These are phyloP conservation scores for Russula lepida DNA, from an alignment of 768 basidiomycete genomes.

Conservation along the genomic window DNA sequence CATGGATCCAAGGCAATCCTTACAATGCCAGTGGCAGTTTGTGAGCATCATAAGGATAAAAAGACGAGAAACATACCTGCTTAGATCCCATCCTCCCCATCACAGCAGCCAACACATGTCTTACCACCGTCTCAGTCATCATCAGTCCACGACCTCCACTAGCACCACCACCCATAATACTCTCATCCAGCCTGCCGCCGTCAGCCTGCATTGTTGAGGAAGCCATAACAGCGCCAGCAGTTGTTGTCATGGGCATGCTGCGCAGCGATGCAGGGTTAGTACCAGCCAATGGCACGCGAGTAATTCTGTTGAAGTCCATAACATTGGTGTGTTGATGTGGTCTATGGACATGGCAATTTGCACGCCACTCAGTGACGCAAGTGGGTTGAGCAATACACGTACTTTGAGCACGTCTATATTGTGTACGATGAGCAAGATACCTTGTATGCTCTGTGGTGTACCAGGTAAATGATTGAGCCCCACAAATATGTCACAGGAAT, in stretches of 20 bases:
- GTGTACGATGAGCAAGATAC: conserved; percentile 74
- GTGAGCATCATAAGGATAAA: too few relatives aligned
- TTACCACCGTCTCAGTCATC: conserved; percentile 69
- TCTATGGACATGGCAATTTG: conserved; percentile 83
- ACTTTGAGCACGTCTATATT: conserved; percentile 75
- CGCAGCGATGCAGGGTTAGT: conserved; percentile 56
- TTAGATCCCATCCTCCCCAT: too few relatives aligned
- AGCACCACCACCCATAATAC: too few relatives aligned
- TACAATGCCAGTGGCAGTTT: too few relatives aligned
- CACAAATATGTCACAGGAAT: conserved; percentile 48
- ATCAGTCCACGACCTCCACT: conserved; percentile 20
- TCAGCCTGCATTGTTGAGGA: conserved; percentile 23
- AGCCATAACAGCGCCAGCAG: background rate
- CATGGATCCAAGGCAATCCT: too few relatives aligned
- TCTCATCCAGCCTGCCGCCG: conserved; percentile 24
- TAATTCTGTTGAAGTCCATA: conserved; percentile 71
- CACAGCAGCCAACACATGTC: conserved; percentile 79
- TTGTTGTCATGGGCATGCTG: conserved; percentile 28
- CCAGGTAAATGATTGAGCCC: conserved; percentile 29
- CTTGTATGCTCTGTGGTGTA: conserved; percentile 41
- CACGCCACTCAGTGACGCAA: conserved; percentile 66
- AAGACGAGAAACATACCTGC: too few relatives aligned
- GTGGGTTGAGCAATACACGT: conserved; percentile 57
- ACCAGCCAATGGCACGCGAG: conserved; percentile 43
- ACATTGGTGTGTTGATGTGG: conserved; percentile 69